Conservation (phyloP, 2,329 filamentous ascomycete genomes). For the Sporothrix curviconia region DNA sequence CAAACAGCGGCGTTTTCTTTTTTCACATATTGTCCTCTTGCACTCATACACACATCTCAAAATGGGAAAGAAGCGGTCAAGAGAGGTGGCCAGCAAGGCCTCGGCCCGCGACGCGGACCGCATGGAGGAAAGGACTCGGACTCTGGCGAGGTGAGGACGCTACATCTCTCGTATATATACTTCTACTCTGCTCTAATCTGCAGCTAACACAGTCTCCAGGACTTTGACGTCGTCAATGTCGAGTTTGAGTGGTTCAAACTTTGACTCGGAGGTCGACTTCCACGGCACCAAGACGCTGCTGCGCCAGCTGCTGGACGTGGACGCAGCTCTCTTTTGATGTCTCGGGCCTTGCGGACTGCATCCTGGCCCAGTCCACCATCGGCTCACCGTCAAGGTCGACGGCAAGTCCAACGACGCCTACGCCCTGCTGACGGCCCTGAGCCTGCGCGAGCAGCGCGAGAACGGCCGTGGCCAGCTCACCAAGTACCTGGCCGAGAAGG, state of each 20-base stretch:
- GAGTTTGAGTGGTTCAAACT: conserved; percentile 99
- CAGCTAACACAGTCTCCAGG: conserved; percentile 45
- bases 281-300: conserved; percentile 87
- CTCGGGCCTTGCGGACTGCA: conserved; percentile 73
- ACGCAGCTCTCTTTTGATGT: conserved; percentile 80
- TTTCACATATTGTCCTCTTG: too few species aligned
- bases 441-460: conserved; percentile 70
- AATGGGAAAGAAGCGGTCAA: conserved; percentile 33
- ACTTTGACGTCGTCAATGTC: conserved; percentile 86
- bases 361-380: conserved; percentile 78
- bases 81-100: conserved; percentile 28
- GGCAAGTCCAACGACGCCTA: conserved; percentile 89
- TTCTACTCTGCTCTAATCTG: background rate
- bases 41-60: background rate
- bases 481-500: conserved; percentile 60
- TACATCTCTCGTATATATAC: background rate
- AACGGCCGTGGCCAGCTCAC: conserved; percentile 66
- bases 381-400: conserved; percentile 98
- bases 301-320: conserved; percentile 86
- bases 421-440: conserved; percentile 83
- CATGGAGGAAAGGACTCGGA: conserved; percentile 46
- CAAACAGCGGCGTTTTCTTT: too few species aligned
- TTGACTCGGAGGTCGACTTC: conserved; percentile 81
- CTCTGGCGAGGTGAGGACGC: conserved; percentile 34
- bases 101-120: conserved; percentile 24